A percentile compares a stretch with the other conserved stretches of the same genome.
Evolutionary conservation across 2,329 filamentous ascomycete species (phyloP).

Genomic region (Trichoderma harzianum): DNA sequence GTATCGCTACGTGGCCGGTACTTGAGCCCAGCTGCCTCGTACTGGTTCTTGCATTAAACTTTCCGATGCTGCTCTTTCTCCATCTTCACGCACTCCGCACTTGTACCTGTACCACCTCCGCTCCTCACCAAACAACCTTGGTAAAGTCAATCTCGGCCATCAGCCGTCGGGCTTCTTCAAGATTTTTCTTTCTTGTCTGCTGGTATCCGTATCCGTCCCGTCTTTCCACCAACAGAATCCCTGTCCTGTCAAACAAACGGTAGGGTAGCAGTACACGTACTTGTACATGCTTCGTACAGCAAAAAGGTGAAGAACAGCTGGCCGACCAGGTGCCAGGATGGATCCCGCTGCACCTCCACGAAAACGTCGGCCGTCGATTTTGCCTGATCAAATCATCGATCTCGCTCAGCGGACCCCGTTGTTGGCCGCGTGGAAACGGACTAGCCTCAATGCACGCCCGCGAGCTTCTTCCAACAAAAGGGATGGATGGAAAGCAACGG

Average conservation of each 20-base stretch:
- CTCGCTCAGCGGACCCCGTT: conserved; percentile 3
- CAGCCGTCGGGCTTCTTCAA: not conserved
- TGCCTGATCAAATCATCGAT: conserved; percentile 14
- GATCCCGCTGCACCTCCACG: conserved; percentile 8
- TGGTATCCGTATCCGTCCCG: not conserved
- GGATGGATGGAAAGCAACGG: not conserved
- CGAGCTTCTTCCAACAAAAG: conserved; percentile 9
- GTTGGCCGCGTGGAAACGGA: not conserved
- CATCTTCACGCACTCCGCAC: not conserved
- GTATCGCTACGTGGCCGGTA: not conserved
- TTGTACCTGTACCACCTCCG: not conserved
- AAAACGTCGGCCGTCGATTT: conserved; percentile 5
- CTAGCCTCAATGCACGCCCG: conserved; percentile 5
- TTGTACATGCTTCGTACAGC: not conserved
- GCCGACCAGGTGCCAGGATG: not conserved
- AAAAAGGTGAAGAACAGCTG: not conserved
- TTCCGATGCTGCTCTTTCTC: conserved; percentile 7
- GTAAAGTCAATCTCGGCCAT: not conserved
- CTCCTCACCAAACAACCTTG: not conserved
- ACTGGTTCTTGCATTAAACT: conserved; percentile 2
- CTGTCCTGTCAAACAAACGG: not conserved
- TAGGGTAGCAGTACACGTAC: not conserved
- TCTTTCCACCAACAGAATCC: not conserved
- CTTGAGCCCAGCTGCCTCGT: not conserved
- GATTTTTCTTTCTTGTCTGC: not conserved